Evolutionary conservation across 2,329 filamentous ascomycete genomes (phyloP).

Genomic region (Curvularia eragrostidis): DNA sequence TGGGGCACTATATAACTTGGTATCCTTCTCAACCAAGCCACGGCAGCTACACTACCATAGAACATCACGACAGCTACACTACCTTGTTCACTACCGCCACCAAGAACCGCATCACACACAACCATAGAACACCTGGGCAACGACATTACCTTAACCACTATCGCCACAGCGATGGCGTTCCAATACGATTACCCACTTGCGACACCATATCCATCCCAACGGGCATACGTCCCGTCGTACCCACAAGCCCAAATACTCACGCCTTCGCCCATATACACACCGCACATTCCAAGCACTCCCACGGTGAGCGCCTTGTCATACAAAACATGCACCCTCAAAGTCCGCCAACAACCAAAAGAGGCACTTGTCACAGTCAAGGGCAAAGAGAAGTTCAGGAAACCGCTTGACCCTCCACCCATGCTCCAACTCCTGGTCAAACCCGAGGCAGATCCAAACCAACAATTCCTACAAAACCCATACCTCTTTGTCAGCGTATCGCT

Average conservation of each 20-base stretch:
- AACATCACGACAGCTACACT: not conserved
- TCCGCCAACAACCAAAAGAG: slow-evolving; percentile 72
- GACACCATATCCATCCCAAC: not conserved
- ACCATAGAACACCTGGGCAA: not conserved
- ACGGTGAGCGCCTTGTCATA: not conserved
- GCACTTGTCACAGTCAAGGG: slow-evolving; percentile 70
- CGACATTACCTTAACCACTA: not conserved
- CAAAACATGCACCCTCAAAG: slow-evolving; percentile 6
- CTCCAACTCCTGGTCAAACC: slow-evolving; percentile 69
- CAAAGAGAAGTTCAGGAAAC: slow-evolving; percentile 85
- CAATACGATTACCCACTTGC: not conserved
- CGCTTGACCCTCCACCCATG: slow-evolving; percentile 86
- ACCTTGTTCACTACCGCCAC: too few relatives aligned
- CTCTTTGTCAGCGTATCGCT: slow-evolving; percentile 67
- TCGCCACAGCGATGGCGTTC: not conserved
- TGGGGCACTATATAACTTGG: slow-evolving; percentile 5
- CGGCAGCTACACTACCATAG: not conserved
- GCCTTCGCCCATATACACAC: not conserved
- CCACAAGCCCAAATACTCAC: not conserved
- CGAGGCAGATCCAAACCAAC: slow-evolving; percentile 63
- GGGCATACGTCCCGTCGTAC: not conserved
- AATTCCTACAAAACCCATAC: slow-evolving; percentile 70
- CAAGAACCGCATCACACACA: not conserved
- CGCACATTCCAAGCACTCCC: not conserved
- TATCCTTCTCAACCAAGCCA: slow-evolving; percentile 1